Percentiles rank a stretch among this genome's conserved stretches.
Evolutionary conservation across 495 filamentous ascomycete genomes (phyloP).

Genomic region (Zalerion maritima): DNA sequence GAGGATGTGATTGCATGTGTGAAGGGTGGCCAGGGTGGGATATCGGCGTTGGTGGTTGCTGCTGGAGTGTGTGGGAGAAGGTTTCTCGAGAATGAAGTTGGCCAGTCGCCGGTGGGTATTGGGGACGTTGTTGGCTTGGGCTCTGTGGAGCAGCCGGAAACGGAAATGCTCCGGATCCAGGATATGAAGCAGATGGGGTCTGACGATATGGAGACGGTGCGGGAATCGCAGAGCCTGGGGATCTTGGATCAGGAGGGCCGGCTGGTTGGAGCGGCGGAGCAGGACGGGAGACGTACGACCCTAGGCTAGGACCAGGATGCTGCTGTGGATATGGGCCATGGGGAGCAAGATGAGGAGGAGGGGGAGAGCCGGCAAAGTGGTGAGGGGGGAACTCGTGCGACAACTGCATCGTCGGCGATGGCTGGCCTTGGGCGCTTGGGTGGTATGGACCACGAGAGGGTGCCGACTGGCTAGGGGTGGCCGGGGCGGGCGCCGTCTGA

Average conservation of each 20-base stretch:
- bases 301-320: conserved; percentile 16
- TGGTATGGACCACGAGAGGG: conserved; percentile 15
- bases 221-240: conserved; percentile 31
- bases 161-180: conserved; percentile 33
- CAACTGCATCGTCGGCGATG: conserved; percentile 8
- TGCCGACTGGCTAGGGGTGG: conserved; percentile 30
- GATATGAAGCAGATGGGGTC: conserved; percentile 29
- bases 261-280: conserved; percentile 37
- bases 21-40: conserved; percentile 22
- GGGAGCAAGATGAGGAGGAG: conserved; percentile 22
- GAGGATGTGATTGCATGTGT: conserved; percentile 26
- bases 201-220: conserved; percentile 40
- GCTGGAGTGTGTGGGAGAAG: conserved; percentile 28
- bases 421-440: conserved; percentile 15
- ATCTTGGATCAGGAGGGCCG: conserved; percentile 31
- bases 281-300: conserved; percentile 29
- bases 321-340: conserved; percentile 13
- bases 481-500: conserved; percentile 22
- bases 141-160: conserved; percentile 38
- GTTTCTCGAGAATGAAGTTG: conserved; percentile 32
- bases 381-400: conserved; percentile 27
- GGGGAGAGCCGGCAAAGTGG: conserved; percentile 11
- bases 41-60: conserved; percentile 18
- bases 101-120: conserved; percentile 24
- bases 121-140: conserved; percentile 35